Conservation (phyloP, 305 asterid genomes). For the Coffea humblotiana region DNA sequence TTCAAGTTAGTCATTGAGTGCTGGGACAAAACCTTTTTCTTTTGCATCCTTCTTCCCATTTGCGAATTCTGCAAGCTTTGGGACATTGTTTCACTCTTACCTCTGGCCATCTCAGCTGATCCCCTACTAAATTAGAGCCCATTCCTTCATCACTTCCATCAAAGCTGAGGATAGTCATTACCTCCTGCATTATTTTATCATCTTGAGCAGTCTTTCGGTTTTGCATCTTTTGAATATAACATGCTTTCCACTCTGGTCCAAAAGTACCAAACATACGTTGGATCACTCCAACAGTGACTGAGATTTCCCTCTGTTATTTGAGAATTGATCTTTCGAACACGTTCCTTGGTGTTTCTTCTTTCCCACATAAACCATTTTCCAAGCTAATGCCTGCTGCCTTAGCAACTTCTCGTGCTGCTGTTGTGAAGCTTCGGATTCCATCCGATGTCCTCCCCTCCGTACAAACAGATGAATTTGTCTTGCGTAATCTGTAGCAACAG, state of each 20-base stretch:
- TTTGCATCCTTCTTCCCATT: conserved; percentile 50
- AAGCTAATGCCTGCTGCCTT: conserved; percentile 32
- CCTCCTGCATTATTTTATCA: conserved; percentile 62
- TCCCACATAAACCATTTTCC: conserved; percentile 77
- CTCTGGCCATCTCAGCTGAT: conserved; percentile 53
- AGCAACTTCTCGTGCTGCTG: conserved; percentile 36
- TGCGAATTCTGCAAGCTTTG: conserved; percentile 34
- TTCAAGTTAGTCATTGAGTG: conserved; percentile 44
- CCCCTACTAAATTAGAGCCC: conserved; percentile 76
- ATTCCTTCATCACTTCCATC: conserved; percentile 64
- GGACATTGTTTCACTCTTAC: conserved; percentile 44
- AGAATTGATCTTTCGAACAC: conserved; percentile 35
- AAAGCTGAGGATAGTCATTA: conserved; percentile 58
- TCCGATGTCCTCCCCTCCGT: conserved; percentile 76
- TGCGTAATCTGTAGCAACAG: conserved; percentile 39
- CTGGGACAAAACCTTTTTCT: conserved; percentile 50
- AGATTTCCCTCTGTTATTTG: conserved; percentile 30
- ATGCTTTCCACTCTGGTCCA: conserved; percentile 88
- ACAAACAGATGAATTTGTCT: conserved; percentile 56
- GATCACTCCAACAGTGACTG: conserved; percentile 53
- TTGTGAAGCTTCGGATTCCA: conserved; percentile 60
- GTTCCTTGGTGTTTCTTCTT: conserved; percentile 45
- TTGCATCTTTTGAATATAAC: conserved; percentile 66
- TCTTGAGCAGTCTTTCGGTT: conserved; percentile 33
- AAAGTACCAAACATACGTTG: conserved; percentile 58